These are phyloP conservation scores for Umbelopsis sp. DNA, from an alignment of 192 early-diverging fungal genomes.

Conservation along the genomic window DNA sequence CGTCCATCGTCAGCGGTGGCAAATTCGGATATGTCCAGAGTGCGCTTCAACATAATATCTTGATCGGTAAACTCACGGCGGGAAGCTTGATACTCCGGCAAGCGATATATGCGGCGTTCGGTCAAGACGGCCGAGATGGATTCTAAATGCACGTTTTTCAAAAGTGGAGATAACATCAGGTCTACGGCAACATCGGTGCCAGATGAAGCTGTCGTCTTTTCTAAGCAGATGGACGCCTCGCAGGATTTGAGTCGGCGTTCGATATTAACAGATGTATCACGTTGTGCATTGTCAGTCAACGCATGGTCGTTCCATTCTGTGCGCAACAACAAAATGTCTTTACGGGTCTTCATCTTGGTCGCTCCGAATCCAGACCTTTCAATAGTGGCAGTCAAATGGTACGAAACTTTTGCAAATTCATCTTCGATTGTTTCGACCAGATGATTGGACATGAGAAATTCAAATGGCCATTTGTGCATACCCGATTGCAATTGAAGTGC, in stretches of 20 bases:
- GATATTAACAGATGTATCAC: slow-evolving; percentile 29
- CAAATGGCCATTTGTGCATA: slow-evolving; percentile 34
- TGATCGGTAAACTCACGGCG: slow-evolving; percentile 19
- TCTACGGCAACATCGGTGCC: slow-evolving; percentile 32
- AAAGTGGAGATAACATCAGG: slow-evolving; percentile 20
- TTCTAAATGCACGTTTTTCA: slow-evolving; percentile 33
- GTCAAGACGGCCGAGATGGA: slow-evolving; percentile 28
- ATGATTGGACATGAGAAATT: slow-evolving; percentile 33
- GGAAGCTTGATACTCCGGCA: slow-evolving; percentile 33
- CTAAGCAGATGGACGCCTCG: slow-evolving; percentile 27
- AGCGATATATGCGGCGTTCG: slow-evolving; percentile 29
- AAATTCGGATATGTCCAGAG: not conserved
- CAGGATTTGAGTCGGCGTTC: slow-evolving; percentile 25
- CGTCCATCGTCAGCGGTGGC: not conserved
- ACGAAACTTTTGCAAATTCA: slow-evolving; percentile 33
- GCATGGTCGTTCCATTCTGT: slow-evolving; percentile 28
- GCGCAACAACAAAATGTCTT: slow-evolving; percentile 32
- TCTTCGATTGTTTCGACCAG: slow-evolving; percentile 39
- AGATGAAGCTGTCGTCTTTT: slow-evolving; percentile 31
- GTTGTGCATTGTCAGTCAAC: slow-evolving; percentile 26
- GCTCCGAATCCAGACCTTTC: slow-evolving; percentile 17
- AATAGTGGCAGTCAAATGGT: slow-evolving; percentile 30
- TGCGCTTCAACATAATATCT: not conserved
- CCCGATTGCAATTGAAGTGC: slow-evolving; percentile 9
- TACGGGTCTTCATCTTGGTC: slow-evolving; percentile 22